Conservation (phyloP, 495 filamentous ascomycete species). For the Penicillium ochrochloron region DNA sequence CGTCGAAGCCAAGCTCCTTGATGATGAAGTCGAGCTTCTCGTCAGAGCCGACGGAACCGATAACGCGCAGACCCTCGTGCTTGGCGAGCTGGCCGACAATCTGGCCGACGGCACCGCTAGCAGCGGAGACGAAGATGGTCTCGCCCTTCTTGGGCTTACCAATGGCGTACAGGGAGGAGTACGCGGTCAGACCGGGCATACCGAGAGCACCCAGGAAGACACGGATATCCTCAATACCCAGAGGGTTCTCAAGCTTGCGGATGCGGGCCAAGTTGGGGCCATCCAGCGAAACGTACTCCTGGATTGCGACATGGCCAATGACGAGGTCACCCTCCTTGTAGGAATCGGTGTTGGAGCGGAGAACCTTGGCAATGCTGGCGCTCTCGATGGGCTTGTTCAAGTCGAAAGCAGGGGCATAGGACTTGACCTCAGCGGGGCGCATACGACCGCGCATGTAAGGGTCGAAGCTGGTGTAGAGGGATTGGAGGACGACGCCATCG, state of each 20-base stretch:
- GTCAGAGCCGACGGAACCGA: constrained; percentile 74
- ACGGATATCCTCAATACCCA: constrained; percentile 50
- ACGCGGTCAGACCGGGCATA: constrained; percentile 88
- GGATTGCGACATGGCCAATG: constrained; percentile 60
- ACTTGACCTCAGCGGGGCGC: constrained; percentile 56
- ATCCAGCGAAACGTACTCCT: constrained; percentile 58
- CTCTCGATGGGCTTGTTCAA: constrained; percentile 64
- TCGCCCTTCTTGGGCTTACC: constrained; percentile 86
- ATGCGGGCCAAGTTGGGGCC: constrained; percentile 39
- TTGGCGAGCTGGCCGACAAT: constrained; percentile 86
- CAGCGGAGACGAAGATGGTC: constrained; percentile 84
- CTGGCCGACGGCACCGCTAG: constrained; percentile 83
- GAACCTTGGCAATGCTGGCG: constrained; percentile 60
- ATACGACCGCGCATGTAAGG: constrained; percentile 83
- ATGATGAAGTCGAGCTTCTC: constrained; percentile 71
- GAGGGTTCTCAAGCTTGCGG: constrained; percentile 47
- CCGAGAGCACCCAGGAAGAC: constrained; percentile 74
- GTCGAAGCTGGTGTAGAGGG: constrained; percentile 82
- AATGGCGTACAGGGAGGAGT: constrained; percentile 79
- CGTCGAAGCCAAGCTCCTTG: constrained; percentile 70
- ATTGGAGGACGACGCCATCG: constrained; percentile 72
- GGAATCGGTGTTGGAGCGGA: constrained; percentile 64
- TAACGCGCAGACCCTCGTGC: constrained; percentile 82
- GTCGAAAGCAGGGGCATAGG: constrained; percentile 63
- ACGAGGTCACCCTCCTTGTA: constrained; percentile 72